Percentiles rank a stretch among this genome's conserved stretches.
Conservation (phyloP, 495 filamentous ascomycete species). For the Xylaria longipes region DNA sequence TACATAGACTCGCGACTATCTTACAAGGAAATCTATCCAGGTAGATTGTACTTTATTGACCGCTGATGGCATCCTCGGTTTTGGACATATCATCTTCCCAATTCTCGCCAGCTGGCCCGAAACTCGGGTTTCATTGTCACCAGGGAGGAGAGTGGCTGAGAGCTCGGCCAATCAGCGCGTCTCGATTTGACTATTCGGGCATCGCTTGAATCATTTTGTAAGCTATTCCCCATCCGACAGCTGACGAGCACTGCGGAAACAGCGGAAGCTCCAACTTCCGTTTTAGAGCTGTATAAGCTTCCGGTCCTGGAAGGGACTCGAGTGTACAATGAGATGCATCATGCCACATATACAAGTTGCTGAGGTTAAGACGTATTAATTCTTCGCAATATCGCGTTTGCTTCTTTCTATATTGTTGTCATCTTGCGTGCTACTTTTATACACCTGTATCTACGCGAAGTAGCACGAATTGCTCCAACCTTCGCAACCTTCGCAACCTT, state of each 20-base stretch:
- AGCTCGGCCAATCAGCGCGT: constrained; percentile 8
- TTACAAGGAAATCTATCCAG: background rate
- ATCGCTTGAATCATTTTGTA: background rate
- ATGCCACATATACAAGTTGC: constrained; percentile 22
- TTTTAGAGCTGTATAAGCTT: constrained; percentile 2
- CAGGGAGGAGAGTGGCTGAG: background rate
- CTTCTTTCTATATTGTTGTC: background rate
- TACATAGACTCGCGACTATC: background rate
- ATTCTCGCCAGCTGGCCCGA: constrained; percentile 6
- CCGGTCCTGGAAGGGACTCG: background rate
- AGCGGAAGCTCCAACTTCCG: constrained; percentile 24
- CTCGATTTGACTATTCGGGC: constrained; percentile 17
- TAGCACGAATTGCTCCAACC: background rate
- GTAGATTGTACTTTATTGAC: no score
- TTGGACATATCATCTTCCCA: background rate
- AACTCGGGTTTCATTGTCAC: background rate
- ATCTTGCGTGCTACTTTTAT: background rate
- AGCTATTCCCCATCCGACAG: constrained; percentile 13
- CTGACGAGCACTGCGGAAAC: background rate
- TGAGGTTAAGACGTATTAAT: background rate
- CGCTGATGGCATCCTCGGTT: no score
- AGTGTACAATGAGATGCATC: background rate
- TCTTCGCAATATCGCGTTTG: background rate
- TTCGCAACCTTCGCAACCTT: background rate
- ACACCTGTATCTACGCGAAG: background rate